These are phyloP conservation scores for Cutaneotrichosporon spelunceum DNA, from an alignment of 1,284 basidiomycete genomes.

Conservation along the genomic window DNA sequence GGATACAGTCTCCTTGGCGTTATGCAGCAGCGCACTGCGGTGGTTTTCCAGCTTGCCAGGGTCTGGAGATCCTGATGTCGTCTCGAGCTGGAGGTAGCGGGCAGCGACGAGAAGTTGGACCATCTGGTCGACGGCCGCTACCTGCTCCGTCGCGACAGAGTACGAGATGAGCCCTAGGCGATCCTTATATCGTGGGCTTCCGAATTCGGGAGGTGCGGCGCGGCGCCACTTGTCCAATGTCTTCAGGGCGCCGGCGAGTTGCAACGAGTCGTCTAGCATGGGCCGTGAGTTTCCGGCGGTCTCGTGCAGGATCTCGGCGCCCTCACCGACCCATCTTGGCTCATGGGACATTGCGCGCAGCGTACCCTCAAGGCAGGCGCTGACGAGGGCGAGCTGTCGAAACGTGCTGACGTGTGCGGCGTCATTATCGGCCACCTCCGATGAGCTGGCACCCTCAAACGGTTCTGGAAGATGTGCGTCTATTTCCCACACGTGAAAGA, in stretches of 20 bases:
- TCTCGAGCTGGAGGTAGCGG: conserved; percentile 15
- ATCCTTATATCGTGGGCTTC: background rate
- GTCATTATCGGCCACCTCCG: background rate
- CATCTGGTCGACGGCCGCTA: conserved; percentile 14
- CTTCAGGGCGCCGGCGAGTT: conserved; percentile 2
- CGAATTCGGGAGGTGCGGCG: background rate
- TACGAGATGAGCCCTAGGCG: conserved; percentile 1
- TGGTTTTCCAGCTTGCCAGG: background rate
- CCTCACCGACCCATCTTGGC: background rate
- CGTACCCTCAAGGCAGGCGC: conserved; percentile 6
- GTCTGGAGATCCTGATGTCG: background rate
- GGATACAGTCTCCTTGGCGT: conserved; percentile 10
- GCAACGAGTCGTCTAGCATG: conserved; percentile 7
- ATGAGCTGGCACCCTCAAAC: conserved; percentile 3
- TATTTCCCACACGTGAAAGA: conserved; percentile 17
- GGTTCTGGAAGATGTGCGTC: conserved; percentile 17
- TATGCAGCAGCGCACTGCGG: conserved; percentile 1
- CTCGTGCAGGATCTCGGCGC: conserved; percentile 12
- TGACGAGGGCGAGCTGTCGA: conserved; percentile 11
- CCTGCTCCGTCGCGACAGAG: conserved; percentile 15
- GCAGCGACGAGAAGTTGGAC: conserved; percentile 8
- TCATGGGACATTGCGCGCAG: conserved; percentile 15
- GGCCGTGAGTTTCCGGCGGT: background rate
- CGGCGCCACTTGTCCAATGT: conserved; percentile 10
- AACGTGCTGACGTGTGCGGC: conserved; percentile 10